Evolutionary conservation across 2,329 filamentous ascomycete species (phyloP).

Genomic region (Elsinoe perseae): DNA sequence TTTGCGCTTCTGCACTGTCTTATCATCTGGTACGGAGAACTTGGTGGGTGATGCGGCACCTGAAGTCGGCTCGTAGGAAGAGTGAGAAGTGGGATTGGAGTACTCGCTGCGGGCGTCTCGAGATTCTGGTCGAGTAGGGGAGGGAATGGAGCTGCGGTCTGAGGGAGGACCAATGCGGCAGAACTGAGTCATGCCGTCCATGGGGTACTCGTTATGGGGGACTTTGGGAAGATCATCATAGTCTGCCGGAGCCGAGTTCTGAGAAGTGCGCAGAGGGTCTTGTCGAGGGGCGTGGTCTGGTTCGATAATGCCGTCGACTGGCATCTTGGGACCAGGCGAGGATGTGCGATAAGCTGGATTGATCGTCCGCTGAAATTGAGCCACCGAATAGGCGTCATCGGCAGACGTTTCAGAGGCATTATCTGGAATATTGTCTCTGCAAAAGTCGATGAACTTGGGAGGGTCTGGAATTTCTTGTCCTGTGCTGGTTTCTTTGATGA

Average conservation of each 20-base stretch:
- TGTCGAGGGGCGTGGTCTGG: constrained; percentile 7
- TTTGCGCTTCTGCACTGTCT: constrained; percentile 59
- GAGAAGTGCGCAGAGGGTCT: constrained; percentile 17
- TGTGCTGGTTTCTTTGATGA: constrained; percentile 83
- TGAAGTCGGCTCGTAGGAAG: constrained; percentile 72
- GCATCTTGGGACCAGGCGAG: constrained; percentile 65
- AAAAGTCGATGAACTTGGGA: constrained; percentile 98
- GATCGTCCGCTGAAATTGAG: constrained; percentile 89
- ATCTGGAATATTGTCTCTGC: constrained; percentile 75
- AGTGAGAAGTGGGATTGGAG: constrained; percentile 81
- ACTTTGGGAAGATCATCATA: constrained; percentile 59
- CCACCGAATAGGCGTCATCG: constrained; percentile 85
- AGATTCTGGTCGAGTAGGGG: constrained; percentile 67
- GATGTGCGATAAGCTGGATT: constrained; percentile 95
- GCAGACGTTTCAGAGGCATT: constrained; percentile 74
- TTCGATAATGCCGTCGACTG: constrained; percentile 19
- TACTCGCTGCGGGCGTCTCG: constrained; percentile 79
- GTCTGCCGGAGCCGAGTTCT: constrained; percentile 25
- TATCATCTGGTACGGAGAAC: constrained; percentile 50
- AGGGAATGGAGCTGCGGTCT: constrained; percentile 61
- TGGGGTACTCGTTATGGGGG: constrained; percentile 87
- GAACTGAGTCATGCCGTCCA: constrained; percentile 96
- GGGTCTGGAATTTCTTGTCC: constrained; percentile 96
- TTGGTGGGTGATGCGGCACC: constrained; percentile 65
- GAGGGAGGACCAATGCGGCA: constrained; percentile 69